Base-by-base conservation (phyloP, 768 basidiomycete genomes). In the Amanita rubescens region DNA sequence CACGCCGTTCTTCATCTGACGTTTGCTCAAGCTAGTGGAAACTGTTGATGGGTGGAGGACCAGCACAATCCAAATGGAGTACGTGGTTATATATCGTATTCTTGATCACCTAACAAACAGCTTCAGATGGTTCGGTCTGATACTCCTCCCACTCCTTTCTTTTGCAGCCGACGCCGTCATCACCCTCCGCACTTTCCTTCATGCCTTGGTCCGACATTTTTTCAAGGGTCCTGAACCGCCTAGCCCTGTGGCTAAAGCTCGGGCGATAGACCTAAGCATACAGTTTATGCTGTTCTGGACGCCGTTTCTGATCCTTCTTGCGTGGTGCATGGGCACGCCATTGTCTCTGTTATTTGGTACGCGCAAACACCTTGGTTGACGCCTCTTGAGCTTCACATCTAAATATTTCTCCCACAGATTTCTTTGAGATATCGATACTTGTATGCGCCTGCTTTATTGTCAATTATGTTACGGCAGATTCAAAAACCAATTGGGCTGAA, bases 221-320 rank as follows among this genome's bases (percentile, higher is more conserved):
- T 68, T 78, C 60, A 62, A 63, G 9, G 63, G 67, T 35, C 65
- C 70, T 3, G 69, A 70, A 0, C 69, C 78, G 14, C 84, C 84
- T 1, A 70, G 72, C 5, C 73, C 75, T n/a, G 68, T 87, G 19
- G 87, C 87, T 0, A 80, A 79, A 61, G 84, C 75, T 0, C 75
- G 81, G 20, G 81, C 85, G 5, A 90, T 90, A 54, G 87, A 90
- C 62, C 73, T 88, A 43, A 83, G 81, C 60, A 87, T 89, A 53
- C 87, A 90, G 60, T 89, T 90, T 64, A 75, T 75, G 15, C 71
- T 89, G 10, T 86, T 87, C 66, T 90, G 87, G 87, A 84, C 84
- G 78, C 87, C 87, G 0, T 74, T 87, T 59, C 63, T 88, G 38
- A 77, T 84, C 3, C 62, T 90, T 19, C 68, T 88, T 17, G 82